Conservation (phyloP, 2,329 filamentous ascomycete species). For the Talaromyces sp. region DNA sequence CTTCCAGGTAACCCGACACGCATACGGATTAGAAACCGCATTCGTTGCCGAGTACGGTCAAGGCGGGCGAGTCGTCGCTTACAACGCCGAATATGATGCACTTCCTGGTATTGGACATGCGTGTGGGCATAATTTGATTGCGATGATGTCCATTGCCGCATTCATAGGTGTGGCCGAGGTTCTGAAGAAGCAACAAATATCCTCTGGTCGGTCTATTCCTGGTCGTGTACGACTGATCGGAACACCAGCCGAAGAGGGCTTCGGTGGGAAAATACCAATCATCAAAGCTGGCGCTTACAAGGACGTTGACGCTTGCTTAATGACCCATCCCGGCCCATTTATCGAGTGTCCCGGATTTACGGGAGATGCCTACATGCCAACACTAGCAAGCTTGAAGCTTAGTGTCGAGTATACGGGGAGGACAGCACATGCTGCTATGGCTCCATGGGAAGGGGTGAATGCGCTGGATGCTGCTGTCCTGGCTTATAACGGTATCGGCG, state of each 20-base stretch:
- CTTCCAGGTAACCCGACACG: constrained; percentile 49
- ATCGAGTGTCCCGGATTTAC: constrained; percentile 1
- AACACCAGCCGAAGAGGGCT: constrained; percentile 1
- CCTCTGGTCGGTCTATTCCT: neutral
- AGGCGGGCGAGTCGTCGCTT: constrained; percentile 38
- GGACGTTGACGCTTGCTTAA: constrained; percentile 6
- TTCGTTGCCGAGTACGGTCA: constrained; percentile 50
- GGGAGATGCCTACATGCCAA: constrained; percentile 7
- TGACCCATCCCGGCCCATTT: constrained; percentile 5
- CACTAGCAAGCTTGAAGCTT: constrained; percentile 3
- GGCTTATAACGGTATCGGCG: constrained; percentile 5
- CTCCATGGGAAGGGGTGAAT: constrained; percentile 4
- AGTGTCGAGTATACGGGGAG: neutral
- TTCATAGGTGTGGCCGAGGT: neutral
- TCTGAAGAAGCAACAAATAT: neutral
- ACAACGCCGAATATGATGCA: constrained; percentile 37
- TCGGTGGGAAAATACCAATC: constrained; percentile 5
- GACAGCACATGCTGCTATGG: constrained; percentile 1
- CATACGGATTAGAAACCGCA: constrained; percentile 54
- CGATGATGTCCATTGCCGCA: constrained; percentile 8
- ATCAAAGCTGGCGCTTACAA: neutral
- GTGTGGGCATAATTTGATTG: constrained; percentile 1
- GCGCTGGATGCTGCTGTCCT: constrained; percentile 3
- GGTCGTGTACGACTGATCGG: neutral
- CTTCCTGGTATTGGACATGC: constrained; percentile 8